These are phyloP conservation scores for Berberis vulgaris DNA, from an alignment of 164 flowering plant species.

Conservation along the genomic window DNA sequence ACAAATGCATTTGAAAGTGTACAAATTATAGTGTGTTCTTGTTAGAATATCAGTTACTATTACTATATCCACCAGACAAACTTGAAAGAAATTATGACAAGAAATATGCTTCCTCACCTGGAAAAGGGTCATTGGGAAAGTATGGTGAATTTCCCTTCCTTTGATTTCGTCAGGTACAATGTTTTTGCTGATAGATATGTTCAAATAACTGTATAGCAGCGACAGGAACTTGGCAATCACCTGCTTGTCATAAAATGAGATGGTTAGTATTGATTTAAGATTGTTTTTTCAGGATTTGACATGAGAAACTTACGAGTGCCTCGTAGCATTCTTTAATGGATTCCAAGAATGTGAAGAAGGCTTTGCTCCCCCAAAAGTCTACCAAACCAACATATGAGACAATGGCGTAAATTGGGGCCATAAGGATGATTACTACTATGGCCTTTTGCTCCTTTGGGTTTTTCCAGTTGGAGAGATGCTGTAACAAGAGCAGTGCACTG, in stretches of 20 bases:
- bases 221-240: slow-evolving; percentile 95
- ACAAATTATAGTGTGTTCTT: too few relatives aligned
- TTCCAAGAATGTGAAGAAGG: slow-evolving; percentile 76
- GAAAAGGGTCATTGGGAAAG: slow-evolving; percentile 89
- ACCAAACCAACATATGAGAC: slow-evolving; percentile 70
- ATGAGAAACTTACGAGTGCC: slow-evolving; percentile 53
- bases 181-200: slow-evolving; percentile 72
- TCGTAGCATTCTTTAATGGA: slow-evolving; percentile 90
- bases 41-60: background rate
- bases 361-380: slow-evolving; percentile 73
- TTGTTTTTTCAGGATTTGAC: background rate
- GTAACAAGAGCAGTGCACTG: slow-evolving; percentile 68
- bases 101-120: slow-evolving; percentile 47
- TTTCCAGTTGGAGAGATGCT: slow-evolving; percentile 90
- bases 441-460: slow-evolving; percentile 97
- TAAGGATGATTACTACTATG: slow-evolving; percentile 68
- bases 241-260: slow-evolving; percentile 28
- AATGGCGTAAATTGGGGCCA: slow-evolving; percentile 83
- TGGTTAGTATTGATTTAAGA: slow-evolving; percentile 59
- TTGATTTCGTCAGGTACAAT: slow-evolving; percentile 88
- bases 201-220: slow-evolving; percentile 83
- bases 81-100: slow-evolving; percentile 33
- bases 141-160: slow-evolving; percentile 89
- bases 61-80: background rate
- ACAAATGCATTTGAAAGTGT: too few relatives aligned